phyloP scores from a whole-genome alignment of 768 basidiomycete species.

The Kwoniella botswanensis region DNA sequence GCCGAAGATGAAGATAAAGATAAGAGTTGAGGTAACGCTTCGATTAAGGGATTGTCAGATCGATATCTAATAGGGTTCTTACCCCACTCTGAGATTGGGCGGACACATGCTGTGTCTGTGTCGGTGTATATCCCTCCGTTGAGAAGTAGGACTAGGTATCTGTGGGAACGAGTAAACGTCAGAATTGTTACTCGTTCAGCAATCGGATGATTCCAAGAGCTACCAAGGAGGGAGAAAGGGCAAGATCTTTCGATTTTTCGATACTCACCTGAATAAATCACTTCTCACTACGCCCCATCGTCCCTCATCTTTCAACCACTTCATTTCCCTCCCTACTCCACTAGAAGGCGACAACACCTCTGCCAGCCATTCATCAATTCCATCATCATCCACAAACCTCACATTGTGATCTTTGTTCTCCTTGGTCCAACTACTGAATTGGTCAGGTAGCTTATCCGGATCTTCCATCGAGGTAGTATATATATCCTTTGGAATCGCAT shows the following conservation, averaged over 20 bases:
- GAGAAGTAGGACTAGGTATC: constrained; percentile 44
- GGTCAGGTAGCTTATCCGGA: constrained; percentile 25
- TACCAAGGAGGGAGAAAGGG: not conserved
- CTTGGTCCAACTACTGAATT: constrained; percentile 36
- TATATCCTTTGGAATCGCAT: constrained; percentile 26
- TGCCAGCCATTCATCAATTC: constrained; percentile 33
- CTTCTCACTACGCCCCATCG: constrained; percentile 29
- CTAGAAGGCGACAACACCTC: constrained; percentile 4
- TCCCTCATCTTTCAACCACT: constrained; percentile 10
- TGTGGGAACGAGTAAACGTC: not conserved
- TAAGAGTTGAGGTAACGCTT: constrained; percentile 20
- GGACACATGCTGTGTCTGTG: constrained; percentile 43
- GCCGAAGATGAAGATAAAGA: not conserved
- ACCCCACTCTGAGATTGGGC: constrained; percentile 38
- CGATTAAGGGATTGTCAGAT: constrained; percentile 17
- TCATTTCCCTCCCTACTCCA: constrained; percentile 25
- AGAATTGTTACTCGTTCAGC: not conserved
- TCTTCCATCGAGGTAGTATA: constrained; percentile 34
- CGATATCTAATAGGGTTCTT: not conserved
- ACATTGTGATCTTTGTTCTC: constrained; percentile 31
- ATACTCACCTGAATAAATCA: constrained; percentile 30
- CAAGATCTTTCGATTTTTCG: not conserved
- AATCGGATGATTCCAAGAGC: too few species aligned
- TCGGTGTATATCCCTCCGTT: constrained; percentile 50
- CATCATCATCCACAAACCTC: constrained; percentile 27